Evolutionary conservation across 1,284 basidiomycete genomes (phyloP).

Genomic region (Ceratobasidium sp.): DNA sequence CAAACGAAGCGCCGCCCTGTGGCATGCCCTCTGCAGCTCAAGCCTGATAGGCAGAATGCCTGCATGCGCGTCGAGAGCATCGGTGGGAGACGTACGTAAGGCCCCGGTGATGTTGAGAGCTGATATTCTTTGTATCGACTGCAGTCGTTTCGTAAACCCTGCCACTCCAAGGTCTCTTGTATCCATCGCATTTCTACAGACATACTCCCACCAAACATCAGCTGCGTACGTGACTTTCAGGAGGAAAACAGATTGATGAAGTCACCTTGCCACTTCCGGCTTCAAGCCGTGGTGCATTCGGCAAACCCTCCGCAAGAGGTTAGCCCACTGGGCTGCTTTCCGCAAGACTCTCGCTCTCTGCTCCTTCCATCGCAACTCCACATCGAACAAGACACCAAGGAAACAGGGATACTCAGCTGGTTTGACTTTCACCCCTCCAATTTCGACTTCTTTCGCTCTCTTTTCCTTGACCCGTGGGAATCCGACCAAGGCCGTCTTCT

Average conservation of each 20-base stretch:
- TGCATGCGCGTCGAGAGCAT: conserved; percentile 20
- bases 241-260: conserved; percentile 13
- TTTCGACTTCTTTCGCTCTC: not conserved
- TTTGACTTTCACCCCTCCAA: not conserved
- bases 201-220: conserved; percentile 35
- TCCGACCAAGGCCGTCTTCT: conserved; percentile 21
- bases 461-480: not conserved
- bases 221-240: conserved; percentile 28
- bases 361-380: conserved; percentile 39
- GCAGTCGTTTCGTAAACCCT: conserved; percentile 4
- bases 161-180: conserved; percentile 4
- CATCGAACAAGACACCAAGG: conserved; percentile 47
- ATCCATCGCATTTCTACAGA: not conserved
- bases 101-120: conserved; percentile 34
- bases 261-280: not conserved
- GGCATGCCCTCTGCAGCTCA: not conserved
- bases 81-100: conserved; percentile 9
- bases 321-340: not conserved
- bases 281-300: conserved; percentile 3
- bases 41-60: conserved; percentile 26
- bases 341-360: conserved; percentile 29
- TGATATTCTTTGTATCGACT: conserved; percentile 15
- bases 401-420: conserved; percentile 17
- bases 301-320: conserved; percentile 1
- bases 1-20: conserved; percentile 1